Base-by-base conservation (phyloP, 2,329 filamentous ascomycete species). In the Aspergillus sp. region DNA sequence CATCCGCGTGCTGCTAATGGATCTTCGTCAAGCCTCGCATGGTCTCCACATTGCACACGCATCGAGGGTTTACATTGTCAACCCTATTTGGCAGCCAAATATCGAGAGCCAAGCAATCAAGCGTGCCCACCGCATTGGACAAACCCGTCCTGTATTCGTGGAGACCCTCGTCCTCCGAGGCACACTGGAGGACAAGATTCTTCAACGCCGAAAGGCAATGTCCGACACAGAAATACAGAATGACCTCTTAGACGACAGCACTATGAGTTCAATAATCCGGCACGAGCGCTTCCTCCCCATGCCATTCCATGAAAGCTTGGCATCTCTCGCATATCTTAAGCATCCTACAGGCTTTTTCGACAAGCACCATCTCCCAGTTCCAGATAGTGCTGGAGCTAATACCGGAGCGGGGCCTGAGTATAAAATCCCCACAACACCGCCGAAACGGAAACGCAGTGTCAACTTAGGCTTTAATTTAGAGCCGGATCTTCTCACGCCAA, bases 81-180 rank as follows among this genome's bases (percentile, higher is more conserved):
- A 89, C 62, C 93, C 93, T 0, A 90, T 96, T 12, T 88, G 95
- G 70, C 90, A 93, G 52, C 91, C 91, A 0, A 79, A 90, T 62
- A 83, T 96, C 1, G 90, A 96, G 71, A 91, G 90, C 1, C 93
- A 98, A 73, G 93, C 93, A 0, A 91, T 97, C 62, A 96, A 96
- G 59, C 87, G 93, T 69, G 91, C 90, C 0, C 89, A 96, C 64
- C 84, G 93, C 12, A 96, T 97, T 65, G 92, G 91, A 11, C 93
- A 97, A 72, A 86, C 78, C 0, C 87, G 84, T 59, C 84, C 86
- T 0, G 93, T 97, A 0, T 86, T 85, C 8, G 93, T 96, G 0
- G 91, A 97, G 75, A 97, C 92, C 0, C 77, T 97, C 1, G 88
- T 97, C 1, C 77, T 97, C 6, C 84, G 84, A 54, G 86, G 86